These are phyloP conservation scores for Fusarium austroafricanum DNA, from an alignment of 2,329 filamentous ascomycete genomes.

Conservation along the genomic window DNA sequence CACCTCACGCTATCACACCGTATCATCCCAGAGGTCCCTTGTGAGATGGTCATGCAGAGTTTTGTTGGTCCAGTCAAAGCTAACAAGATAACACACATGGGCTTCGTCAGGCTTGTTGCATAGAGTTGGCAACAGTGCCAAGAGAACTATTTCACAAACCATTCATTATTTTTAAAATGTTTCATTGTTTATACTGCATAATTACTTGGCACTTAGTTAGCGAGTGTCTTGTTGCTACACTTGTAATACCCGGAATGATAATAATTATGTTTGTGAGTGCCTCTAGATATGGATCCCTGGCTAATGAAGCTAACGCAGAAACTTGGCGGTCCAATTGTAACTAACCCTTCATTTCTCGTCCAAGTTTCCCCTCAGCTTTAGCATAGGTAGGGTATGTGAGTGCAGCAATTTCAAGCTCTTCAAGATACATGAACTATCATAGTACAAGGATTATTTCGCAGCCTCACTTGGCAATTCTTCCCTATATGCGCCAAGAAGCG, in stretches of 20 bases:
- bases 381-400: neutral
- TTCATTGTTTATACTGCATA: neutral
- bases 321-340: conserved; percentile 5
- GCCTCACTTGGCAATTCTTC: neutral
- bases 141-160: conserved; percentile 16
- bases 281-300: neutral
- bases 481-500: conserved; percentile 5
- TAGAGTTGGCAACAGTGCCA: conserved; percentile 4
- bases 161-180: neutral
- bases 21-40: neutral
- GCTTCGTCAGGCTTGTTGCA: neutral
- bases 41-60: conserved; percentile 13
- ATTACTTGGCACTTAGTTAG: neutral
- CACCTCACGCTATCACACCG: conserved; percentile 12
- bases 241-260: neutral
- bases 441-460: neutral
- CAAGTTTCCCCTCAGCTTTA: neutral
- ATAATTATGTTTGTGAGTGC: too few species aligned
- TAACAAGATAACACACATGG: conserved; percentile 27
- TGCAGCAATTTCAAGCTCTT: too few species aligned
- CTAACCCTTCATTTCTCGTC: neutral
- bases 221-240: neutral
- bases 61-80: conserved; percentile 17
- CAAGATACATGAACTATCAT: too few species aligned
- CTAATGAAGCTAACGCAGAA: neutral